Conservation (phyloP, 306 rosid species). For the Canavalia gladiata region DNA sequence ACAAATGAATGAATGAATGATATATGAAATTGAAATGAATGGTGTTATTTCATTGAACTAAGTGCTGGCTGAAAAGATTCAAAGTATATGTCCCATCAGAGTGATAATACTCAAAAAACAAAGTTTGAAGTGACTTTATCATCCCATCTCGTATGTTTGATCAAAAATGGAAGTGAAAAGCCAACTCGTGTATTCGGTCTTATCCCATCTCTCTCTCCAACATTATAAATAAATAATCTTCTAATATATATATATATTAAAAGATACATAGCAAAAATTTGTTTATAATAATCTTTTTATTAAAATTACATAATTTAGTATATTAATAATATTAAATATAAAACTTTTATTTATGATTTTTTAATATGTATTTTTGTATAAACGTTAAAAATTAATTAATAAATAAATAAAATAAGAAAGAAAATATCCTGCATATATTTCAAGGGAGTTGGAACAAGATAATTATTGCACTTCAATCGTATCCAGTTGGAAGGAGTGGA, state of each 20-base stretch:
- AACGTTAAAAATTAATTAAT: too few relatives aligned
- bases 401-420: not conserved
- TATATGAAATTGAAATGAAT: constrained; percentile 10
- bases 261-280: too few relatives aligned
- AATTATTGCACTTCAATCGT: too few relatives aligned
- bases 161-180: constrained; percentile 26
- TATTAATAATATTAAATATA: too few relatives aligned
- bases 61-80: constrained; percentile 13
- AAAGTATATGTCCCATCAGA: constrained; percentile 33
- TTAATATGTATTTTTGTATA: too few relatives aligned
- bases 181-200: constrained; percentile 8
- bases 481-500: too few relatives aligned
- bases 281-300: too few relatives aligned
- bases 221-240: too few relatives aligned
- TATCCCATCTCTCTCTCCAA: not conserved
- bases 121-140: constrained; percentile 35
- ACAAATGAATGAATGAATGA: not conserved
- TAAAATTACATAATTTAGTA: too few relatives aligned
- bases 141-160: constrained; percentile 29
- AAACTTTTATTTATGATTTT: too few relatives aligned
- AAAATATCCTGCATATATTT: not conserved
- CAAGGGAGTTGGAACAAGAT: not conserved
- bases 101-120: constrained; percentile 23
- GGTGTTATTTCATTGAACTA: not conserved
- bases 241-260: too few relatives aligned